phyloP scores from a whole-genome alignment of 331 rosid genomes.

The Telfairia occidentalis region DNA sequence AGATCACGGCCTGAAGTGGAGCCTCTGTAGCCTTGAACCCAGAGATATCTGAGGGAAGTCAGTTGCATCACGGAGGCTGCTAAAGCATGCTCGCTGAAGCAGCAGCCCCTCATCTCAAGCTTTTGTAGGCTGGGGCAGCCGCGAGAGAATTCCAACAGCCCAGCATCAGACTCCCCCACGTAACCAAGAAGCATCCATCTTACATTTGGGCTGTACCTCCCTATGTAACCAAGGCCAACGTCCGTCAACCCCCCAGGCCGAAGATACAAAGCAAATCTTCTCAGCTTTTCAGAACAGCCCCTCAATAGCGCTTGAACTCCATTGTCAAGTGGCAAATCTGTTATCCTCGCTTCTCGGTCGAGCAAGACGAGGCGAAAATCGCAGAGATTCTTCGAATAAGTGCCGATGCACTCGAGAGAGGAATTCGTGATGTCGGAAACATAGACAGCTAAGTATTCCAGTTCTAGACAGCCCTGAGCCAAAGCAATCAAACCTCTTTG shows the following conservation, averaged over 20 bases:
- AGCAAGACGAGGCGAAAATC: constrained; percentile 88
- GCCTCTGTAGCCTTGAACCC: constrained; percentile 86
- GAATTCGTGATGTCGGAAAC: constrained; percentile 77
- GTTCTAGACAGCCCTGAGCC: constrained; percentile 80
- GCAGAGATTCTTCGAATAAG: constrained; percentile 54
- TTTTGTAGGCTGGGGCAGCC: constrained; percentile 90
- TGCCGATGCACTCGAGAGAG: constrained; percentile 59
- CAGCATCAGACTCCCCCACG: constrained; percentile 72
- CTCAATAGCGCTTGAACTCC: constrained; percentile 75
- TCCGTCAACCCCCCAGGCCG: constrained; percentile 77
- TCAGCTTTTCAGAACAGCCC: constrained; percentile 66
- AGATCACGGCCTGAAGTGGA: constrained; percentile 56
- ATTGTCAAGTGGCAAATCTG: constrained; percentile 85
- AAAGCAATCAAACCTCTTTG: constrained; percentile 83
- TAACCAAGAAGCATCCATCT: constrained; percentile 97
- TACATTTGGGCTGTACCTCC: constrained; percentile 66
- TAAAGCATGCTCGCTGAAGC: constrained; percentile 77
- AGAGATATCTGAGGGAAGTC: constrained; percentile 62
- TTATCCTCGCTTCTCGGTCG: constrained; percentile 54
- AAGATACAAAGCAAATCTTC: constrained; percentile 81
- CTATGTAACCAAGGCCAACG: constrained; percentile 62
- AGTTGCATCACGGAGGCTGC: constrained; percentile 55
- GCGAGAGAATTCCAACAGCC: constrained; percentile 57
- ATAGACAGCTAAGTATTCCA: constrained; percentile 78
- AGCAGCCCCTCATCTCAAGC: constrained; percentile 85